Conservation (phyloP, 208 protist genomes). For the Trypanosoma avium region DNA sequence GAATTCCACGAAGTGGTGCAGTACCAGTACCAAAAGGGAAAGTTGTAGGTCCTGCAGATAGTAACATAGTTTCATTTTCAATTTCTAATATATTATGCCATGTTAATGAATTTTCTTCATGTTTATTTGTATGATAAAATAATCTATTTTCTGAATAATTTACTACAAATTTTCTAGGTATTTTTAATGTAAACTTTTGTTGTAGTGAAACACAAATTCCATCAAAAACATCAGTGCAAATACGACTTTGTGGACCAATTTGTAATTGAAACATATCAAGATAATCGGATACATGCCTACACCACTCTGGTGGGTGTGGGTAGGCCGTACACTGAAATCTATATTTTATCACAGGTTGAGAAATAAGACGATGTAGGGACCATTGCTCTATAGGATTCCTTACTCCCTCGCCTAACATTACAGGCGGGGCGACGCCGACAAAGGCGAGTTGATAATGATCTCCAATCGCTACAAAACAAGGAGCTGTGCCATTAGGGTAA, state of each 20-base stretch:
- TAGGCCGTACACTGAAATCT: slow-evolving; percentile 52
- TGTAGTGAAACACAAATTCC: slow-evolving; percentile 74
- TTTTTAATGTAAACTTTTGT: slow-evolving; percentile 44
- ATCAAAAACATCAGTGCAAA: slow-evolving; percentile 43
- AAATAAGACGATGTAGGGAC: slow-evolving; percentile 28
- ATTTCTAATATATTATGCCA: slow-evolving; percentile 54
- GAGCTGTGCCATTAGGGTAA: slow-evolving; percentile 46
- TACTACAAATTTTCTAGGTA: slow-evolving; percentile 56
- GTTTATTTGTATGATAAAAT: background rate
- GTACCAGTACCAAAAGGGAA: slow-evolving; percentile 61
- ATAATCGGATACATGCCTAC: slow-evolving; percentile 46
- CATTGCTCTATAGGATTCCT: background rate
- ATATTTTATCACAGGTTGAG: slow-evolving; percentile 44
- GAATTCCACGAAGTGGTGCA: slow-evolving; percentile 48
- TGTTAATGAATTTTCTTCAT: slow-evolving; percentile 19
- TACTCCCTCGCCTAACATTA: background rate
- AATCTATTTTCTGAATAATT: slow-evolving; percentile 1
- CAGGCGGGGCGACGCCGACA: slow-evolving; percentile 46
- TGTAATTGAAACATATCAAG: slow-evolving; percentile 77
- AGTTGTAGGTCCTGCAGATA: slow-evolving; percentile 39
- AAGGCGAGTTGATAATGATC: slow-evolving; percentile 65
- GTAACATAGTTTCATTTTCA: slow-evolving; percentile 51
- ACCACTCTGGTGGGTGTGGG: slow-evolving; percentile 36
- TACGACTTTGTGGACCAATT: slow-evolving; percentile 62
- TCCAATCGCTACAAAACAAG: slow-evolving; percentile 71